phyloP scores from a whole-genome alignment of 352 stramenopile species.

The Globisporangium orthogonon region DNA sequence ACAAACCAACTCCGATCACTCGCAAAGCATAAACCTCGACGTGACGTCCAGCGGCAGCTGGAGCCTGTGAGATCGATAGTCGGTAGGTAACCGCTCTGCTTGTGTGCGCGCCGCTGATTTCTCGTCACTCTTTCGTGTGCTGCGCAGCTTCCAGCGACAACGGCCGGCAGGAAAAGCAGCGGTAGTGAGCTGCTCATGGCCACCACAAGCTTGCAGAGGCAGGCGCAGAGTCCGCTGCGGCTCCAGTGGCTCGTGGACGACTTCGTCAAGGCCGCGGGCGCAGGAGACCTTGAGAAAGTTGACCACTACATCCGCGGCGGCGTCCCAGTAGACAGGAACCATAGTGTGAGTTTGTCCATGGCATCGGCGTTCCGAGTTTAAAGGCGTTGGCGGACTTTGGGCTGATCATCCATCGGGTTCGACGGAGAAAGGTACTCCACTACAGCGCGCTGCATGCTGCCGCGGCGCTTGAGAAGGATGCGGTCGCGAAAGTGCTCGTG shows the following conservation, averaged over 20 bases:
- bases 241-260: conserved; percentile 54
- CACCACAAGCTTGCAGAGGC: conserved; percentile 23
- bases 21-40: conserved; percentile 23
- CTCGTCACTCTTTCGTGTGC: not conserved
- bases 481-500: conserved; percentile 33
- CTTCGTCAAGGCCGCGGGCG: conserved; percentile 41
- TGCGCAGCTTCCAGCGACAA: not conserved
- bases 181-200: conserved; percentile 1
- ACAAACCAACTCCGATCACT: conserved; percentile 33
- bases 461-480: conserved; percentile 21
- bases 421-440: conserved; percentile 25
- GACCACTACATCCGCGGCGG: conserved; percentile 44
- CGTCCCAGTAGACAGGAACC: conserved; percentile 42
- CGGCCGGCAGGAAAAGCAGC: too few relatives aligned
- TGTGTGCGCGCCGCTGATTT: too few relatives aligned
- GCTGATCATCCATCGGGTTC: not conserved
- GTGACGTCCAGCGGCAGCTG: conserved; percentile 14
- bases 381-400: too few relatives aligned
- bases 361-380: not conserved
- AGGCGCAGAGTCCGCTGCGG: conserved; percentile 39
- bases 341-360: conserved; percentile 36
- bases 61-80: conserved; percentile 18
- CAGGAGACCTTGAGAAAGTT: conserved; percentile 31
- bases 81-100: too few relatives aligned
- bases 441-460: conserved; percentile 51